These are phyloP conservation scores for Alternaria rosae DNA, from an alignment of 2,329 filamentous ascomycete genomes.

Conservation along the genomic window DNA sequence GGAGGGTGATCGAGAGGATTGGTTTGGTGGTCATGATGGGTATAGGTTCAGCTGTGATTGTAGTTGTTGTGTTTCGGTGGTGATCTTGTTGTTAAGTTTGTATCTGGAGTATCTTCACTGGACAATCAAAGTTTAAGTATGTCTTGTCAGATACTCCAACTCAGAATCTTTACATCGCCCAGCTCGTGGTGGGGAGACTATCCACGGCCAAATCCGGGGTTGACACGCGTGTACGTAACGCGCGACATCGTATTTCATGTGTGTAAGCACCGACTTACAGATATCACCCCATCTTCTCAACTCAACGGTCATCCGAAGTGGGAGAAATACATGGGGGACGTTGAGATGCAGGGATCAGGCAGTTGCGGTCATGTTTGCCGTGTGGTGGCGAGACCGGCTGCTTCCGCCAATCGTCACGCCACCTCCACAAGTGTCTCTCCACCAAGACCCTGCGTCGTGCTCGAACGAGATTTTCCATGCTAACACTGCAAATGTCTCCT, in stretches of 20 bases:
- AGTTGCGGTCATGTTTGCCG: background rate
- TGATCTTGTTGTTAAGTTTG: background rate
- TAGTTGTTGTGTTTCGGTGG: too few relatives aligned
- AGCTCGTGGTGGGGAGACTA: background rate
- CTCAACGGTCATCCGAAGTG: too few relatives aligned
- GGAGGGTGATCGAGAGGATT: background rate
- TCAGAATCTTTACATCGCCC: background rate
- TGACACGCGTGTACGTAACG: background rate
- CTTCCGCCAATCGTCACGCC: constrained; percentile 13
- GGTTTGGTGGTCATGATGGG: background rate
- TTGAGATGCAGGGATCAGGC: background rate
- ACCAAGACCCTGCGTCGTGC: background rate
- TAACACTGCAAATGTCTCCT: background rate
- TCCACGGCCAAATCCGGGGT: too few relatives aligned
- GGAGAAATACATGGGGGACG: background rate
- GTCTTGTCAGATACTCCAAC: background rate
- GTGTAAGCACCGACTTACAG: background rate
- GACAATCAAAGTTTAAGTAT: background rate
- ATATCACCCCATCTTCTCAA: background rate
- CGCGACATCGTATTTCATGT: background rate
- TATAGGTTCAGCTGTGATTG: background rate
- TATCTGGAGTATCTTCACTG: background rate
- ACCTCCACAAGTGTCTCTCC: constrained; percentile 17
- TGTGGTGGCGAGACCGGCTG: constrained; percentile 7
- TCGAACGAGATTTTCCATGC: background rate